Base-by-base conservation (phyloP, 768 basidiomycete genomes). In the Rhizopogon sp. region DNA sequence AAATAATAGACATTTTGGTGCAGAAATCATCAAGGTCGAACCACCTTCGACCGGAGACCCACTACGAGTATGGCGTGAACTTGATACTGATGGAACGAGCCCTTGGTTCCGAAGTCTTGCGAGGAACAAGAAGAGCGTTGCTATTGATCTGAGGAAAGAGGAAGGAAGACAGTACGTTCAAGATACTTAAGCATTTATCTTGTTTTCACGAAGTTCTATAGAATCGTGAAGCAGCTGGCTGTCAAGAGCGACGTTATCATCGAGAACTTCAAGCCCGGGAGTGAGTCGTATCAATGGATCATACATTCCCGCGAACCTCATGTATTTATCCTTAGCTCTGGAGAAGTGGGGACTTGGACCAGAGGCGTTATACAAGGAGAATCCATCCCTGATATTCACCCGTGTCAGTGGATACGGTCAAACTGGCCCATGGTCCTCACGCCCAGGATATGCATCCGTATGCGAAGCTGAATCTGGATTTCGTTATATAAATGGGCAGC, bases 331-430 rank as follows among this genome's bases (percentile, higher is more conserved):
- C 42, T 11, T 59, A 88, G 86, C 85, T 1, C 74, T 88, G 8
- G 85, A 88, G 62, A 85, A 82, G 68, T 87, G 86, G 85, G 74
- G 74, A 1, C 71, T 88, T 37, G 84, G 83, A 5, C 85, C 85
- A 2, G 69, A 69, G 10, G 75, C 76, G 52, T 64, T 88, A 4
- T 81, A 79, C 20, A 83, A 82, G n/a, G 81, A 84, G 57, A 95
- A 96, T 61, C 88, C 92, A 0, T 85, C 84, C 51, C 79, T 98
- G 55, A 90, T 98, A 62, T 94, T 91, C 65, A 96, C 93, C 6
- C 91, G 94, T 58, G 83, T 88, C 20, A 85, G 84, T 58, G 86
- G 87, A 7, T 88, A 87, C 59, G 86, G 87, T 3, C 87, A 88
- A 61, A 87, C 84, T 0, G 87, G 86, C 1, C 85, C 87, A 20